Conservation (phyloP, 129 eudicot genomes). For the sunflower (Helianthus annuus) region DNA sequence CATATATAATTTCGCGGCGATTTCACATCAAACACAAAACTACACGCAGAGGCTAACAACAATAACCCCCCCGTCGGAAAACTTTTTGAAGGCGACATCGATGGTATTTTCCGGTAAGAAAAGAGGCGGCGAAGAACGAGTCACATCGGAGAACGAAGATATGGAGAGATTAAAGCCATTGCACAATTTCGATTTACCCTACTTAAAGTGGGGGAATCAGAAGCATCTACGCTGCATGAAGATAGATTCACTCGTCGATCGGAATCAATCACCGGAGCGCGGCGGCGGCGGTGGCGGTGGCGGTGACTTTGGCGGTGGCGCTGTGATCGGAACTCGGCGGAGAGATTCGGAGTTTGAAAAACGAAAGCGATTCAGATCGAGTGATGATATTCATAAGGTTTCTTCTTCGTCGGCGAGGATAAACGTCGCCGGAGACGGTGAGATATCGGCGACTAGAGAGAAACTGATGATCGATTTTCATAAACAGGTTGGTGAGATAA, state of each 20-base stretch:
- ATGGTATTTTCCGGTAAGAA: slow-evolving; percentile 31
- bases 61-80: neutral
- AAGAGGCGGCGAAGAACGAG: slow-evolving; percentile 8
- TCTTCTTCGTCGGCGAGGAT: slow-evolving; percentile 18
- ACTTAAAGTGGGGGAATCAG: slow-evolving; percentile 74
- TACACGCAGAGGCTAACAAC: slow-evolving; percentile 14
- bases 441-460: slow-evolving; percentile 64
- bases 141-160: slow-evolving; percentile 26
- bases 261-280: slow-evolving; percentile 25
- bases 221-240: slow-evolving; percentile 63
- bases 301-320: neutral
- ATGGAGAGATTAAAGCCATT: slow-evolving; percentile 56
- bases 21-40: slow-evolving; percentile 23
- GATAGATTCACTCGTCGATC: slow-evolving; percentile 35
- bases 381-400: slow-evolving; percentile 16
- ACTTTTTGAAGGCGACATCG: slow-evolving; percentile 13
- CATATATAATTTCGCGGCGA: slow-evolving; percentile 39
- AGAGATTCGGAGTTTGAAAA: slow-evolving; percentile 23
- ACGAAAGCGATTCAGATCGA: slow-evolving; percentile 23
- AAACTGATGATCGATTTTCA: slow-evolving; percentile 73
- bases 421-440: slow-evolving; percentile 47
- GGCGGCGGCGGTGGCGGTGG: slow-evolving; percentile 17
- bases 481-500: slow-evolving; percentile 61
- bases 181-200: slow-evolving; percentile 70
- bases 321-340: slow-evolving; percentile 22